A percentile compares a stretch with the other conserved stretches of the same genome.
Evolutionary conservation across 73 alveolate genomes (phyloP).

Genomic region (Paramecium tetraurelia): DNA sequence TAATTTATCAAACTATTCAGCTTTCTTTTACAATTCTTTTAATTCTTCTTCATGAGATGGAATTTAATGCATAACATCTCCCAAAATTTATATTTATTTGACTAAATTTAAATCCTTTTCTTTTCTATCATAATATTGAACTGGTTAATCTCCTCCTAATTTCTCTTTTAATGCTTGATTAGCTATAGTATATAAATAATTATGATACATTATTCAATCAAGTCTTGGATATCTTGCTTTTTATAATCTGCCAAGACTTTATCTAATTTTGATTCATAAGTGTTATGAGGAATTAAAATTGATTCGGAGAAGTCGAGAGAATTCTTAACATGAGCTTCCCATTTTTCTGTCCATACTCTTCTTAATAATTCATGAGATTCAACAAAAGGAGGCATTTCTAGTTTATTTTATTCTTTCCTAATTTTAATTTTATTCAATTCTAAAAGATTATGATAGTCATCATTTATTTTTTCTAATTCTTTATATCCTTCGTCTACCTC

Average conservation of each 20-base stretch:
- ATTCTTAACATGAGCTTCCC: slow-evolving; percentile 23
- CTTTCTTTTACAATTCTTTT: neutral
- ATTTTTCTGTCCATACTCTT: slow-evolving; percentile 55
- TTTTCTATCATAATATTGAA: neutral
- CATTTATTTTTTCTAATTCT: slow-evolving; percentile 49
- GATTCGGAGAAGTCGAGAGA: slow-evolving; percentile 26
- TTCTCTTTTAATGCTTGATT: neutral
- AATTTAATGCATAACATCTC: slow-evolving; percentile 44
- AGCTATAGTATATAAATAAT: neutral
- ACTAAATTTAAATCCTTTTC: slow-evolving; percentile 13
- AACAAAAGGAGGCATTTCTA: slow-evolving; percentile 57
- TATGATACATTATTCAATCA: slow-evolving; percentile 6
- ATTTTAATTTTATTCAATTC: slow-evolving; percentile 40
- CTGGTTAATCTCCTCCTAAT: slow-evolving; percentile 5
- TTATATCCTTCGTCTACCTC: slow-evolving; percentile 45
- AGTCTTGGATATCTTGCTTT: neutral
- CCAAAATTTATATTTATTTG: neutral
- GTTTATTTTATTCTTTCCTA: slow-evolving; percentile 32
- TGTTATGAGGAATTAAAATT: neutral
- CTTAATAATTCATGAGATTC: slow-evolving; percentile 41
- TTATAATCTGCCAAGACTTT: neutral
- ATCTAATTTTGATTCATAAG: slow-evolving; percentile 47
- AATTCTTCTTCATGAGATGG: slow-evolving; percentile 45
- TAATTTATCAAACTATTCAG: slow-evolving; percentile 43
- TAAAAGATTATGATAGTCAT: slow-evolving; percentile 57